Conservation (phyloP, 129 eudicot genomes). For the Mikania micrantha region DNA sequence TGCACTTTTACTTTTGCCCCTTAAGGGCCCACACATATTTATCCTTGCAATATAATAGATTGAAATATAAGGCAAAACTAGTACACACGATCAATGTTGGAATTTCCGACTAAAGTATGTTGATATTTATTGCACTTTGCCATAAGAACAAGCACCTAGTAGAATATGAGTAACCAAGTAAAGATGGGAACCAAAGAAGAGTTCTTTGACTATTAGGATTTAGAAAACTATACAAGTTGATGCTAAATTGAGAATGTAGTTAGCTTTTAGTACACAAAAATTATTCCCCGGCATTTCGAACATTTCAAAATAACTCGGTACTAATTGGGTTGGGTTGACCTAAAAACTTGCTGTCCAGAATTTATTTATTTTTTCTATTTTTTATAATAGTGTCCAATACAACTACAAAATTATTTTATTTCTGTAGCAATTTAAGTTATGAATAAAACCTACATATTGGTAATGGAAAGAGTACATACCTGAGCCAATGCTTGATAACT, state of each 20-base stretch:
- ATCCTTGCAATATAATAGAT: too few relatives aligned
- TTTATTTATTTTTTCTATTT: neutral
- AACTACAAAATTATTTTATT: neutral
- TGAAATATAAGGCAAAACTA: too few relatives aligned
- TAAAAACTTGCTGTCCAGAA: neutral
- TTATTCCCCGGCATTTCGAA: too few relatives aligned
- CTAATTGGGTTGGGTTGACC: neutral
- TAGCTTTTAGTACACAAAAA: too few relatives aligned
- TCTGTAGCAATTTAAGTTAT: neutral
- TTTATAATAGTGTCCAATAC: neutral
- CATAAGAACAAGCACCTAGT: neutral
- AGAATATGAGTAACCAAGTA: neutral
- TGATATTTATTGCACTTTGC: neutral
- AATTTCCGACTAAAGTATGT: neutral
- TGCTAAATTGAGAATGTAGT: neutral
- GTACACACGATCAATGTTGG: neutral
- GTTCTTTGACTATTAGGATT: neutral
- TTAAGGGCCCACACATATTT: too few relatives aligned
- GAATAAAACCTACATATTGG: slow-evolving; percentile 4
- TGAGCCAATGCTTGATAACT: slow-evolving; percentile 95
- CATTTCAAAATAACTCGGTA: neutral
- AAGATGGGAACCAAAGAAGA: neutral
- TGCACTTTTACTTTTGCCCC: too few relatives aligned
- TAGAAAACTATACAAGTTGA: neutral
- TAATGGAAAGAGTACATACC: slow-evolving; percentile 32